phyloP scores from a whole-genome alignment of 768 basidiomycete species.

The Auriscalpium orientale region DNA sequence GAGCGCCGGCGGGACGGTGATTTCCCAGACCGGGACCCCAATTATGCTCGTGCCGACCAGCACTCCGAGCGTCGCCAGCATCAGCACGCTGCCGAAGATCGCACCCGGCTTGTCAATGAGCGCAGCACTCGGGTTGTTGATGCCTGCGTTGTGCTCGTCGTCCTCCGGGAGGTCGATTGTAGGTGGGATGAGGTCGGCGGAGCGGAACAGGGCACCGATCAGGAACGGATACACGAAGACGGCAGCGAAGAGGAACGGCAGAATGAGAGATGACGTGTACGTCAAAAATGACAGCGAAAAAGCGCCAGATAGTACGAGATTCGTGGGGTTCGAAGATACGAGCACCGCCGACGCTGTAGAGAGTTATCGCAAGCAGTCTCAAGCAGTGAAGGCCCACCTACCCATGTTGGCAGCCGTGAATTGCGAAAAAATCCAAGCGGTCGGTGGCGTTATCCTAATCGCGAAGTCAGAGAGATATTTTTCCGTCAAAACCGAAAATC shows the following conservation, averaged over 20 bases:
- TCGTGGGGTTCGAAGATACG: conserved; percentile 90
- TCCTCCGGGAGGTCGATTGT: conserved; percentile 33
- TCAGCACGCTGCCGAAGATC: conserved; percentile 58
- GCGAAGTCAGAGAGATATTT: too few relatives aligned
- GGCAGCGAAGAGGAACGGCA: conserved; percentile 69
- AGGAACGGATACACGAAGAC: conserved; percentile 54
- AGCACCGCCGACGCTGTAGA: conserved; percentile 41
- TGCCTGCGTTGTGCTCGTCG: conserved; percentile 18
- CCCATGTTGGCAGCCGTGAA: conserved; percentile 76
- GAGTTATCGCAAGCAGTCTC: conserved; percentile 16
- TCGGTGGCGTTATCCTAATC: conserved; percentile 31
- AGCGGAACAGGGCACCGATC: conserved; percentile 46
- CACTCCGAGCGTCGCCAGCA: conserved; percentile 60
- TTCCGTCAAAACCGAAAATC: not conserved
- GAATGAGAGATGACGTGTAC: conserved; percentile 76
- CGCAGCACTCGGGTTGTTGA: conserved; percentile 41
- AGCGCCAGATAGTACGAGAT: conserved; percentile 86
- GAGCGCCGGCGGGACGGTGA: conserved; percentile 74
- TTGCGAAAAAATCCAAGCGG: conserved; percentile 66
- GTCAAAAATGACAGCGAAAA: conserved; percentile 71
- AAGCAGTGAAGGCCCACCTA: conserved; percentile 29
- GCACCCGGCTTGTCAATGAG: conserved; percentile 73
- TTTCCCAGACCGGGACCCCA: conserved; percentile 74
- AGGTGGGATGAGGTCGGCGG: conserved; percentile 45
- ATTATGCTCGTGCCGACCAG: conserved; percentile 73